Evolutionary conservation across 345 rosid genomes (phyloP).

Genomic region (Erodium maritimum): DNA sequence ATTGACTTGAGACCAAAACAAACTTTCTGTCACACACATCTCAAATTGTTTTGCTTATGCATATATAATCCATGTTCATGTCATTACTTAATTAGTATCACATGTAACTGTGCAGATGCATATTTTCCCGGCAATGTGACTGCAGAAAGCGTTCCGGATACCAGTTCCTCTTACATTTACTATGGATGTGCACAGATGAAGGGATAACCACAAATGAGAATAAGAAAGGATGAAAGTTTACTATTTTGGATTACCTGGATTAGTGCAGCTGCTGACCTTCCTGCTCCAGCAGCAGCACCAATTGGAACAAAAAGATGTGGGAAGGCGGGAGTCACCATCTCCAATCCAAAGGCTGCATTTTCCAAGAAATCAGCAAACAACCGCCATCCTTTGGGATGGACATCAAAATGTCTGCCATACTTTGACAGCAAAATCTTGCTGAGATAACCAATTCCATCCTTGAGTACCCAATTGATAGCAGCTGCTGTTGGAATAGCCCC

Average conservation of each 20-base stretch:
- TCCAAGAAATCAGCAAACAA: slow-evolving; percentile 92
- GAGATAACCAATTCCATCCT: slow-evolving; percentile 91
- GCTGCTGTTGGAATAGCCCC: slow-evolving; percentile 97
- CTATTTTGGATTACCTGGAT: slow-evolving; percentile 46
- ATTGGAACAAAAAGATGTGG: slow-evolving; percentile 68
- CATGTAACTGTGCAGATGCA: too few relatives aligned
- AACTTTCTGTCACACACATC: too few relatives aligned
- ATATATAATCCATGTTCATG: too few relatives aligned
- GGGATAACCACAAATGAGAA: not conserved
- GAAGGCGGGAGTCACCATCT: slow-evolving; percentile 84
- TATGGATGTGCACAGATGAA: too few relatives aligned
- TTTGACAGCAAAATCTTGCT: slow-evolving; percentile 85
- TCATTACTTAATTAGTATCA: too few relatives aligned
- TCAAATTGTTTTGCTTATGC: too few relatives aligned
- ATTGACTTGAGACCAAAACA: too few relatives aligned
- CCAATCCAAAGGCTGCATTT: slow-evolving; percentile 85
- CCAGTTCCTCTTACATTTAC: too few relatives aligned
- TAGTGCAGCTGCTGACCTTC: slow-evolving; percentile 84
- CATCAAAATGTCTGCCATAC: slow-evolving; percentile 91
- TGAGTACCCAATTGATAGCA: slow-evolving; percentile 93
- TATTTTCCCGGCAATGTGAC: too few relatives aligned
- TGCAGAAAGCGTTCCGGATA: too few relatives aligned
- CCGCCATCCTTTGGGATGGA: slow-evolving; percentile 94
- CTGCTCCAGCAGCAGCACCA: slow-evolving; percentile 92
- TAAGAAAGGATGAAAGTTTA: not conserved